phyloP scores from a whole-genome alignment of 202 grass and related monocot genomes.

The Setaria viridis region DNA sequence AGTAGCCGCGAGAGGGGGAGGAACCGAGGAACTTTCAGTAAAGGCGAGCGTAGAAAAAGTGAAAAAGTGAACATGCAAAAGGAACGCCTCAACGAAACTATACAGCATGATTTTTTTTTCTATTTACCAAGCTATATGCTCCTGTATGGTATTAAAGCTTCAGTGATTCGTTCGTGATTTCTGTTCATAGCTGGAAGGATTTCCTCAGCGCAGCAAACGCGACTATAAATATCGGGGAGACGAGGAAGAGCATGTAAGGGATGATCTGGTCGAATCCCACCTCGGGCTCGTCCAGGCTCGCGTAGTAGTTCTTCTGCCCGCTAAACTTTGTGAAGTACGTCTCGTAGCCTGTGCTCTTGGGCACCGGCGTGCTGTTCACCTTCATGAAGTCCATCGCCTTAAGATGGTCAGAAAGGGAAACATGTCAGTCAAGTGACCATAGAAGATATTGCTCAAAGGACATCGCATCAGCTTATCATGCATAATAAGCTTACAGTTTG shows the following conservation, averaged over 20 bases:
- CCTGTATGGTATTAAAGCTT: not conserved
- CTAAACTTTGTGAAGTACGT: slow-evolving; percentile 81
- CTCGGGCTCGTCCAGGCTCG: slow-evolving; percentile 52
- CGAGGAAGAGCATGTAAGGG: slow-evolving; percentile 78
- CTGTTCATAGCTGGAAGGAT: slow-evolving; percentile 57
- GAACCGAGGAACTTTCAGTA: too few species aligned
- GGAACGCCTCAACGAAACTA: not conserved
- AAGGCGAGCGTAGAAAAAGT: not conserved
- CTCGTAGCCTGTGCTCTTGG: slow-evolving; percentile 74
- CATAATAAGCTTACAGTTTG: not conserved
- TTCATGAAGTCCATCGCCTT: slow-evolving; percentile 93
- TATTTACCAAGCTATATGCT: not conserved
- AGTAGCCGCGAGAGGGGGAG: too few species aligned
- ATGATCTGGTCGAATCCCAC: slow-evolving; percentile 50
- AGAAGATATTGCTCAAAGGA: not conserved
- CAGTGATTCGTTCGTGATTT: not conserved
- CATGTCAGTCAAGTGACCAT: not conserved
- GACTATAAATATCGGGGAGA: slow-evolving; percentile 74
- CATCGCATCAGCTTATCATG: not conserved
- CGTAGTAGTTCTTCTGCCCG: slow-evolving; percentile 62
- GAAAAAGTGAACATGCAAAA: not conserved
- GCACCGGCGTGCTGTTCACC: slow-evolving; percentile 51
- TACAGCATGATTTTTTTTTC: not conserved
- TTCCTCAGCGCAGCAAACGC: slow-evolving; percentile 73
- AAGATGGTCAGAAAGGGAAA: not conserved